Evolutionary conservation across 768 basidiomycete species (phyloP).

Genomic region (Russula virescens): DNA sequence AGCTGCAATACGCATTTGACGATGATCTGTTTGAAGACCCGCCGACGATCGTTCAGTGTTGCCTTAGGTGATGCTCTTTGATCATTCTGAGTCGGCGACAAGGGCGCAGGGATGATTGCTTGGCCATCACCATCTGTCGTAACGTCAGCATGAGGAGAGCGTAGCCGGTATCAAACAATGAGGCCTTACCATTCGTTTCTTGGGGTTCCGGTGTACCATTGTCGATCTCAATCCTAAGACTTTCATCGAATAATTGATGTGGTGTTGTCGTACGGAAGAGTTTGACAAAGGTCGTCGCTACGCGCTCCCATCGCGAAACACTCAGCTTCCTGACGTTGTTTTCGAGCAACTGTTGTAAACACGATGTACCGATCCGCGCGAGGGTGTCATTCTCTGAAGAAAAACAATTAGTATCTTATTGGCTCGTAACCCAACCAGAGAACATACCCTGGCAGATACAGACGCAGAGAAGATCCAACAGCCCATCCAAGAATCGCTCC

Average conservation of each 20-base stretch:
- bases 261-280: slow-evolving; percentile 98
- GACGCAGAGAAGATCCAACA: slow-evolving; percentile 87
- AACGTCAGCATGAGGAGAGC: slow-evolving; percentile 21
- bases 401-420: slow-evolving; percentile 4
- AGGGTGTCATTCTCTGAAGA: slow-evolving; percentile 93
- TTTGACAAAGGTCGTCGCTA: slow-evolving; percentile 88
- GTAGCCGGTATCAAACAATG: neutral
- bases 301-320: slow-evolving; percentile 80
- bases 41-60: slow-evolving; percentile 66
- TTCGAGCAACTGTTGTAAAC: slow-evolving; percentile 92
- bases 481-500: slow-evolving; percentile 86
- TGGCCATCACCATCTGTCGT: slow-evolving; percentile 54
- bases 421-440: neutral
- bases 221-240: slow-evolving; percentile 78
- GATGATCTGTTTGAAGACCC: slow-evolving; percentile 96
- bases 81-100: slow-evolving; percentile 64
- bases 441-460: slow-evolving; percentile 95
- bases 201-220: slow-evolving; percentile 46
- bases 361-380: slow-evolving; percentile 95
- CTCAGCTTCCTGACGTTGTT: slow-evolving; percentile 86
- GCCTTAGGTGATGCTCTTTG: slow-evolving; percentile 43
- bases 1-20: slow-evolving; percentile 98
- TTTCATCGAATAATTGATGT: slow-evolving; percentile 93
- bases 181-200: slow-evolving; percentile 36
- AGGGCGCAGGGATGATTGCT: slow-evolving; percentile 79